Evolutionary conservation across 345 rosid species (phyloP).

Genomic region (Pelargonium nanum): DNA sequence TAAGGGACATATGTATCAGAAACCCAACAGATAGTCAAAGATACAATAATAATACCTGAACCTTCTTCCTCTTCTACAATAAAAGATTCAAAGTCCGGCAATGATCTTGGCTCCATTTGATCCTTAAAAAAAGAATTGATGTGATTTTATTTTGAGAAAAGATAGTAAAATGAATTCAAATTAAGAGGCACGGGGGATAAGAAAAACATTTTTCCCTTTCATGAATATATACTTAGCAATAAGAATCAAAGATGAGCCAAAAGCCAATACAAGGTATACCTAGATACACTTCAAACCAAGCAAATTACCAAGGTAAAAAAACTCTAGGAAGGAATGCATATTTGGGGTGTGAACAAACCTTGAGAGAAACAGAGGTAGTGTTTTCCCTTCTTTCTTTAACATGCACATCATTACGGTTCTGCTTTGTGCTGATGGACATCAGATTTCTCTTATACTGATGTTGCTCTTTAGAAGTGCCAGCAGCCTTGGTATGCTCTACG

Average conservation of each 20-base stretch:
- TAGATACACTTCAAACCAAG: not conserved
- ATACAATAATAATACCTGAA: slow-evolving; percentile 42
- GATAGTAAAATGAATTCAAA: not conserved
- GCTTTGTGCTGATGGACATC: slow-evolving; percentile 5
- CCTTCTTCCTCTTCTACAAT: slow-evolving; percentile 80
- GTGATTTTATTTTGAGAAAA: not conserved
- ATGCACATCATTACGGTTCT: slow-evolving; percentile 25
- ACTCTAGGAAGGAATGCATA: not conserved
- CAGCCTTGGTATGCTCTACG: slow-evolving; percentile 19
- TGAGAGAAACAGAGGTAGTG: slow-evolving; percentile 14
- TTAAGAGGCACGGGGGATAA: not conserved
- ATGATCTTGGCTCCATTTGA: slow-evolving; percentile 26
- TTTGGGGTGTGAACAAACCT: slow-evolving; percentile 21
- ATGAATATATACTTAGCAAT: too few relatives aligned
- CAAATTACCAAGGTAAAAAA: not conserved
- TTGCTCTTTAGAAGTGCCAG: slow-evolving; percentile 25
- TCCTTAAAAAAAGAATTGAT: slow-evolving; percentile 26
- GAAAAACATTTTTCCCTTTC: not conserved
- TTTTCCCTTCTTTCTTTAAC: slow-evolving; percentile 33
- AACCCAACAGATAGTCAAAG: slow-evolving; percentile 1
- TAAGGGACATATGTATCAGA: not conserved
- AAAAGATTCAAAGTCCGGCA: slow-evolving; percentile 70
- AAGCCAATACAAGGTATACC: too few relatives aligned
- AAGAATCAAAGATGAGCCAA: too few relatives aligned
- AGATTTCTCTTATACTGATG: slow-evolving; percentile 27